Evolutionary conservation across 257 asterid species (phyloP).

Genomic region (Penstemon barbatus): DNA sequence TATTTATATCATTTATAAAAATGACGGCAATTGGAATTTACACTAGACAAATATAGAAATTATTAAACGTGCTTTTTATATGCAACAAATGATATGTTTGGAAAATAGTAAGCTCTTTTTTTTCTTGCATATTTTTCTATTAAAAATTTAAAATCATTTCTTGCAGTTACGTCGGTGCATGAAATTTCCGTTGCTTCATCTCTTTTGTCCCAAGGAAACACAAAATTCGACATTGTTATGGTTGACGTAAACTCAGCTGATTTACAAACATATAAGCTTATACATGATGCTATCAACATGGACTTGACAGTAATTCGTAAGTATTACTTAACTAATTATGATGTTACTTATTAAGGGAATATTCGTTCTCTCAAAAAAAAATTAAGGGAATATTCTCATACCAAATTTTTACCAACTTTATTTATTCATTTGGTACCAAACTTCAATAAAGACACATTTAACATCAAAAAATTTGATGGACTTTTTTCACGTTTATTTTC

Average conservation of each 20-base stretch:
- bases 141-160: neutral
- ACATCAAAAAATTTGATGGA: too few relatives aligned
- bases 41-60: too few relatives aligned
- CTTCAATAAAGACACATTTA: too few relatives aligned
- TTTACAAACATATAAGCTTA: constrained; percentile 18
- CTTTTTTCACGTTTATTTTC: too few relatives aligned
- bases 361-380: too few relatives aligned
- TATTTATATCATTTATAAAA: too few relatives aligned
- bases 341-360: neutral
- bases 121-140: too few relatives aligned
- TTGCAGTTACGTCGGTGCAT: constrained; percentile 28
- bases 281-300: constrained; percentile 20
- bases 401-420: neutral
- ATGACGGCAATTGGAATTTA: too few relatives aligned
- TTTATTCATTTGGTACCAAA: neutral
- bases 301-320: constrained; percentile 24
- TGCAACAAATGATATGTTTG: too few relatives aligned
- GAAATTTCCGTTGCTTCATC: constrained; percentile 24
- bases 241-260: constrained; percentile 22
- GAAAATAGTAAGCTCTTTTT: too few relatives aligned
- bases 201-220: constrained; percentile 10
- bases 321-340: neutral
- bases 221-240: constrained; percentile 30
- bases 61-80: too few relatives aligned
- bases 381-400: neutral